Base-by-base conservation (phyloP, 2,329 filamentous ascomycete species). In the Cercospora canescens region DNA sequence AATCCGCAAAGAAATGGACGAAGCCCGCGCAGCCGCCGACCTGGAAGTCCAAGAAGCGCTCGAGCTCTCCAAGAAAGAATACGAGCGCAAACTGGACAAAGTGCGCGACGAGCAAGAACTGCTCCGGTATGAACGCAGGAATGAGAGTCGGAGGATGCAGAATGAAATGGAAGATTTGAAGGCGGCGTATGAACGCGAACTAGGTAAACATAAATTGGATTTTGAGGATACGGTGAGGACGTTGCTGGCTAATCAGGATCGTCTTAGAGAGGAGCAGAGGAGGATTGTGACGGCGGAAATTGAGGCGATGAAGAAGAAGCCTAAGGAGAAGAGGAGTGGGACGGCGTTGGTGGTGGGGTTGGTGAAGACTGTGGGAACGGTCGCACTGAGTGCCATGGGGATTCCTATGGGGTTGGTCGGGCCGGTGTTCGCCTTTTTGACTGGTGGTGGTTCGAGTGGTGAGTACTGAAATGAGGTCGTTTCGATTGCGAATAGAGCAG, bases 281-380 rank as follows among this genome's bases (percentile, higher is more conserved):
- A 32, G 14, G 34, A 18, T 26, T 35, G 21, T 58, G 34, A 32
- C 8, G 21, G 55, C 55, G n/a, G 55, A 58, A 4, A 58, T 58
- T n/a, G 21, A 39, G 14, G 55, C 34, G n/a, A 58, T 58, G 55
- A 58, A 39, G 30, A 58, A 58, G 55, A 58, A 58, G 34, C 55
- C 55, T 7, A 58, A 58, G 14, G 34, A 39, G n/a, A 58, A 39
- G 34, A 35, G 55, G 34, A 35, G 9, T 35, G 55, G 55, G 21
- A 35, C 34, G 8, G 18, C 30, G n/a, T 35, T 58, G 55, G 55
- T 58, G 8, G 14, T 58, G 9, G 34, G 18, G 34, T 35, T 58
- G 55, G 55, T 58, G 2, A 35, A 32, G 55, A 58, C 18, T 26
- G 34, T 58, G n/a, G 55, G 55, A 3, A 58, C 18, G 21, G 18